phyloP scores from a whole-genome alignment of 768 basidiomycete genomes.

The Lentinula lateritia region DNA sequence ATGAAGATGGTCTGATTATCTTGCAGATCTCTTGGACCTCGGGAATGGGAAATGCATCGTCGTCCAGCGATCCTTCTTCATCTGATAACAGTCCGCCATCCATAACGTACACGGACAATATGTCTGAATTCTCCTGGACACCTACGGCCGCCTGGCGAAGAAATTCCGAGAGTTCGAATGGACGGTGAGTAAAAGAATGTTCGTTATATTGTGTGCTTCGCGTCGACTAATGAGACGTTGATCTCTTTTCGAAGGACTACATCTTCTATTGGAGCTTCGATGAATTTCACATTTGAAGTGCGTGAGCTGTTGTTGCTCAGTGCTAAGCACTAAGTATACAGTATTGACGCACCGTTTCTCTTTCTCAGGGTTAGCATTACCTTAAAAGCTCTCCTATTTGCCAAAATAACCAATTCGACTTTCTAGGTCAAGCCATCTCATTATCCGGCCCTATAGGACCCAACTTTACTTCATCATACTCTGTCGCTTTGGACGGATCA shows the following conservation, averaged over 20 bases:
- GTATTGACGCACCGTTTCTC: background rate
- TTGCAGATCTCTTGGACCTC: background rate
- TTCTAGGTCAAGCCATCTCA: background rate
- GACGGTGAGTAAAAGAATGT: background rate
- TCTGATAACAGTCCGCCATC: background rate
- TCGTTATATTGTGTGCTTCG: no score
- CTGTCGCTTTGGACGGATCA: conserved; percentile 18
- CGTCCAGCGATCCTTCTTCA: background rate
- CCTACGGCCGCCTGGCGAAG: background rate
- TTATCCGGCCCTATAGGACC: conserved; percentile 32
- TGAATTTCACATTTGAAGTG: conserved; percentile 3
- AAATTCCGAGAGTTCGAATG: background rate
- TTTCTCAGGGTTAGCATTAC: background rate
- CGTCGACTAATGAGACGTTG: background rate
- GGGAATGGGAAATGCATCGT: background rate
- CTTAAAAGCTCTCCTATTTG: background rate
- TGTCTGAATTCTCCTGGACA: background rate
- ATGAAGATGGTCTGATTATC: background rate
- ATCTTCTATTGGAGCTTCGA: background rate
- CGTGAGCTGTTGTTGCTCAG: background rate
- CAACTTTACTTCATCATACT: conserved; percentile 13
- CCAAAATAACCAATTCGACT: background rate
- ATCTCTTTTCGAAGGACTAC: background rate
- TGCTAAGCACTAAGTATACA: background rate
- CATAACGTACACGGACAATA: background rate